phyloP scores from a whole-genome alignment of 2,329 filamentous ascomycete species.

The Monosporascus sp. region DNA sequence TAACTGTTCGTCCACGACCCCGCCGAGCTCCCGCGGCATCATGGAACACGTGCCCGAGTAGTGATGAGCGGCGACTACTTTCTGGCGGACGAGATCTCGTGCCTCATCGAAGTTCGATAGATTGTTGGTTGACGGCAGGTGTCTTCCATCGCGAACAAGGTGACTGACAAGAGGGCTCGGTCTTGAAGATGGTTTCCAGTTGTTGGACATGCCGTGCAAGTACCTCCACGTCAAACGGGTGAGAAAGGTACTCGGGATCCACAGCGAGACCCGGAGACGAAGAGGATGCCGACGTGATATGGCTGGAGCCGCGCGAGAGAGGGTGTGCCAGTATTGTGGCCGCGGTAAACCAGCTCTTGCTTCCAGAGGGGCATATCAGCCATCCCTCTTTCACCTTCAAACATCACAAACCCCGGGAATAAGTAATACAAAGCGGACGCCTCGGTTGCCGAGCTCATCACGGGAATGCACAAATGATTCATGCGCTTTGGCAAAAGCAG shows the following conservation, averaged over 20 bases:
- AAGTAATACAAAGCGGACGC: conserved; percentile 1
- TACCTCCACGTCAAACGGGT: conserved; percentile 4
- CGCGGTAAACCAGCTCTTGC: no score
- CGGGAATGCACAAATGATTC: not conserved
- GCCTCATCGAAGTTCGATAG: not conserved
- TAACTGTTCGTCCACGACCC: conserved; percentile 7
- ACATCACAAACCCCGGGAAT: not conserved
- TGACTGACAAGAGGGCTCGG: not conserved
- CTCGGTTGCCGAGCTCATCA: not conserved
- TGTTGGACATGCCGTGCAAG: conserved; percentile 4
- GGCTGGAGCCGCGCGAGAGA: conserved; percentile 6
- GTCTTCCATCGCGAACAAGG: no score
- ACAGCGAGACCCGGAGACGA: not conserved
- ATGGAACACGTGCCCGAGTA: conserved; percentile 8
- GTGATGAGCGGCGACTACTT: conserved; percentile 1
- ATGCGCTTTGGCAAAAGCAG: not conserved
- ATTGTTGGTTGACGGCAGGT: not conserved
- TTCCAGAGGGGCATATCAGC: no score
- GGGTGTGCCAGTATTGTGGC: conserved; percentile 2
- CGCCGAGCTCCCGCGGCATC: conserved; percentile 9
- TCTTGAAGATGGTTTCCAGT: not conserved
- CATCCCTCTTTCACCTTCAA: no score
- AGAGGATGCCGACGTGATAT: not conserved
- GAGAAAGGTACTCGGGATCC: not conserved
- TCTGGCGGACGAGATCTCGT: not conserved